Conservation (phyloP, 441 rosid species). For the Rhodomyrtus psidioides region DNA sequence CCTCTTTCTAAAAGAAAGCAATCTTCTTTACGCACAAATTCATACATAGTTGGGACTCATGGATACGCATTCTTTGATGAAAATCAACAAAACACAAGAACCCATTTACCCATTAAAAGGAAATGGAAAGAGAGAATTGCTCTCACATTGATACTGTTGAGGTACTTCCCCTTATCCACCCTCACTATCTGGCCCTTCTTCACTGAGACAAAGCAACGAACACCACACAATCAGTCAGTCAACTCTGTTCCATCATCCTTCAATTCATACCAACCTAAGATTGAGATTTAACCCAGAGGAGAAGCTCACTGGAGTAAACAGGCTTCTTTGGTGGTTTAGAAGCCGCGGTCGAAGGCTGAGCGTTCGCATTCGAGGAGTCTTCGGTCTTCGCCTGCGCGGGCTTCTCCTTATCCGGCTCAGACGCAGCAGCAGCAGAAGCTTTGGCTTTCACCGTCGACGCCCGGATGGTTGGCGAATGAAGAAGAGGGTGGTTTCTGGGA, state of each 20-base stretch:
- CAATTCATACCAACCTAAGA: background rate
- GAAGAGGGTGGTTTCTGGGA: slow-evolving; percentile 11
- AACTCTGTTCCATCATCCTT: background rate
- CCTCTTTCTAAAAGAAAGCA: background rate
- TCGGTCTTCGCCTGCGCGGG: slow-evolving; percentile 21
- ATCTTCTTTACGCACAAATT: background rate
- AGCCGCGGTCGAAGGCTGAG: slow-evolving; percentile 29
- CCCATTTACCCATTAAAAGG: background rate
- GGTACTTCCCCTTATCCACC: slow-evolving; percentile 89
- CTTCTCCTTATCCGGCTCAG: slow-evolving; percentile 39
- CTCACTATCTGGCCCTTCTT: slow-evolving; percentile 97
- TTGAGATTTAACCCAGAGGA: background rate
- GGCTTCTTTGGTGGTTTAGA: slow-evolving; percentile 56
- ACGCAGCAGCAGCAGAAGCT: slow-evolving; percentile 23
- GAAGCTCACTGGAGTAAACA: slow-evolving; percentile 66
- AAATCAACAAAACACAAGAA: background rate
- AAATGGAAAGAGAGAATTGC: background rate
- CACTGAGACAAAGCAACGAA: slow-evolving; percentile 34
- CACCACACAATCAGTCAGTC: background rate
- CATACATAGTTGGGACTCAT: background rate
- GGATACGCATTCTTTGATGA: background rate
- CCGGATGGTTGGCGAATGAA: slow-evolving; percentile 7
- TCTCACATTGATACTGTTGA: slow-evolving; percentile 68
- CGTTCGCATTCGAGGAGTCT: slow-evolving; percentile 15
- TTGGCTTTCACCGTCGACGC: background rate